phyloP scores from a whole-genome alignment of 805 yeast genomes.

The Zygoascus biomembranicola region DNA sequence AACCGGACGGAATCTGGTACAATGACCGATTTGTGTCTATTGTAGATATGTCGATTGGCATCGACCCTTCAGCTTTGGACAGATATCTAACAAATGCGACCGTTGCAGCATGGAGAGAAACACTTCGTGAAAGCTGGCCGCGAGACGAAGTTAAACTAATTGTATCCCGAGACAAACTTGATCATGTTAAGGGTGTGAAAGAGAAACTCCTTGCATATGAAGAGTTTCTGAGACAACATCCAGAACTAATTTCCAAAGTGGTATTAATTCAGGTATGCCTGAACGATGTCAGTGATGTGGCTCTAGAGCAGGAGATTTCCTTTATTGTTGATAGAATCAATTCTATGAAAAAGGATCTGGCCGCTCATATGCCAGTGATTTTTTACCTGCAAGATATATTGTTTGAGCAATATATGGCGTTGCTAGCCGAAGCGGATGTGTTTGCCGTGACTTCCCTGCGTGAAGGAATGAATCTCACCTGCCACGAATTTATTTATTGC shows the following conservation, averaged over 20 bases:
- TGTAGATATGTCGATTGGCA: conserved; percentile 32
- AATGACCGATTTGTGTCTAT: conserved; percentile 28
- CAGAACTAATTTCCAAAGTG: conserved; percentile 57
- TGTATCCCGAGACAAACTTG: conserved; percentile 84
- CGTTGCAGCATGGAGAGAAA: conserved; percentile 26
- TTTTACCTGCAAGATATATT: conserved; percentile 82
- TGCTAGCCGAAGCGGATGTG: conserved; percentile 75
- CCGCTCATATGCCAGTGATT: conserved; percentile 71
- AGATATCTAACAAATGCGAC: conserved; percentile 36
- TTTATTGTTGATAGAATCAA: conserved; percentile 80
- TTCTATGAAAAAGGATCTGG: conserved; percentile 64
- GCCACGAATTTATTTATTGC: conserved; percentile 86
- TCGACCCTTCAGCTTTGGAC: conserved; percentile 39
- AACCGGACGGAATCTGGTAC: conserved; percentile 77
- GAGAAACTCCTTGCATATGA: conserved; percentile 87
- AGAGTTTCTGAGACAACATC: conserved; percentile 60
- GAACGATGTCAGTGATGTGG: conserved; percentile 30
- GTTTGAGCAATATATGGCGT: conserved; percentile 81
- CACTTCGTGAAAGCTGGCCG: conserved; percentile 74
- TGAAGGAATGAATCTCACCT: conserved; percentile 94
- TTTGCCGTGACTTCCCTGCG: conserved; percentile 87
- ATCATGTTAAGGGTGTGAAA: conserved; percentile 77
- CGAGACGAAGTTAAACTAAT: conserved; percentile 48
- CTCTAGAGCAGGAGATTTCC: conserved; percentile 64
- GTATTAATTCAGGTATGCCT: conserved; percentile 65